Evolutionary conservation across 2,329 filamentous ascomycete species (phyloP), one percentile per base, ranked within the genome.

Genomic region (Tolypocladium ophioglossoides): DNA sequence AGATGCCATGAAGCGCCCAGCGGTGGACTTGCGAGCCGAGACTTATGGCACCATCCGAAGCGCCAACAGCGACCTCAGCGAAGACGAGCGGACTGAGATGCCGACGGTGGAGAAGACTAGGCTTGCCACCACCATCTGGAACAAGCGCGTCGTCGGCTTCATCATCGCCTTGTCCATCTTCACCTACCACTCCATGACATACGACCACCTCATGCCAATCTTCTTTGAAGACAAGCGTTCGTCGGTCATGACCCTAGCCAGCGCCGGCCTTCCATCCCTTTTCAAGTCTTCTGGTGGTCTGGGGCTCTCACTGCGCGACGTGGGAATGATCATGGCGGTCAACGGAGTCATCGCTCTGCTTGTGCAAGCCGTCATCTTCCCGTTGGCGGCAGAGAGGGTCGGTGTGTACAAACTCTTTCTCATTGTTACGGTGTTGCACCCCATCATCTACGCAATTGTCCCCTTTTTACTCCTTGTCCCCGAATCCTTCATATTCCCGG

Each of bases 121-220:
- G 5, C 67, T 65, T 55, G 61, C 65, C 27, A 59, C 59, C 54
- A 74, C 65, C 62, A 75, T 80, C 56, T 81, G 78, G 69, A 76
- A 73, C 68, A 76, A 76, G 69, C 80, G 80, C 41, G 84, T 96
- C 56, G 74, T 88, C 60, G 84, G 87, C 69, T 80, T 96, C 52
- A 83, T 94, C 40, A 64, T 90, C n/a, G 86, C 91, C 1, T 74
- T 96, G 50, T 89, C 87, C 47, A 89, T 96, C 58, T 96, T 95
- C 72, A 94, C 90, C 5, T 95, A 95, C 67, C 91, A 96, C 71
- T 90, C 87, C 39, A 96, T 96, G 91, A 91, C 87, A 0, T 96
- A 89, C 70, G 92, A 96, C 65, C 89, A 95, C 66, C 79, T 96
- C 1, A 77, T 96, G 53, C 91, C 91, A 9, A 96, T 96, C 56